Conservation (phyloP, 306 rosid species). For the Comarum palustre region DNA sequence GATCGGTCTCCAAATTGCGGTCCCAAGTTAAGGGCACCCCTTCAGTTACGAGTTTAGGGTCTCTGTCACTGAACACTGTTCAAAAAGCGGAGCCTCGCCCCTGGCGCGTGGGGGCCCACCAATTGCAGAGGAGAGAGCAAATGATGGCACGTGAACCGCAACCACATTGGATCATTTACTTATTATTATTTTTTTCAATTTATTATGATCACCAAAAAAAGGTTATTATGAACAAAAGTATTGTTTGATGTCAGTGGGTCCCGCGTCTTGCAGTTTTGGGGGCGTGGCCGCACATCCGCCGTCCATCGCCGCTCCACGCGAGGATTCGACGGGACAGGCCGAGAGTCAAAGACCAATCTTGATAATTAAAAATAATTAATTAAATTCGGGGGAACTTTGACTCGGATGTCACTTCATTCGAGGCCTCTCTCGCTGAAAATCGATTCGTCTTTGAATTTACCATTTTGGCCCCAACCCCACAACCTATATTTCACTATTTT, state of each 20-base stretch:
- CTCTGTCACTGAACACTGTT: too few relatives aligned
- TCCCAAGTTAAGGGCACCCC: too few relatives aligned
- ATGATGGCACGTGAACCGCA: slow-evolving; percentile 28
- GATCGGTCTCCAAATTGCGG: too few relatives aligned
- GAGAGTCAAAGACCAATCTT: slow-evolving; percentile 55
- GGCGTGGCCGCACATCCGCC: slow-evolving; percentile 15
- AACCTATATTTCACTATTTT: neutral
- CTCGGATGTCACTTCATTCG: slow-evolving; percentile 70
- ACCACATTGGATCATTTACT: neutral
- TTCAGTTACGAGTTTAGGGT: too few relatives aligned
- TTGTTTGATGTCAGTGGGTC: slow-evolving; percentile 51
- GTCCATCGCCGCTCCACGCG: slow-evolving; percentile 18
- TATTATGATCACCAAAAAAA: too few relatives aligned
- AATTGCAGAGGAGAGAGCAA: neutral
- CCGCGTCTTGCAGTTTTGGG: neutral
- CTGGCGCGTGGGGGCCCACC: neutral
- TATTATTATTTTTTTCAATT: too few relatives aligned
- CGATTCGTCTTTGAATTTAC: slow-evolving; percentile 22
- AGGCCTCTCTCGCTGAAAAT: slow-evolving; percentile 65
- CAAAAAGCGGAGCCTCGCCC: too few relatives aligned
- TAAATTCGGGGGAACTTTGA: slow-evolving; percentile 55
- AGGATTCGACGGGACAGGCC: slow-evolving; percentile 29
- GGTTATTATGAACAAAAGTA: too few relatives aligned
- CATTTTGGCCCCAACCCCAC: slow-evolving; percentile 13
- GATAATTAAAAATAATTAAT: slow-evolving; percentile 13